These are phyloP conservation scores for Talaromyces sp. DNA, from an alignment of 2,329 filamentous ascomycete species.

Conservation along the genomic window DNA sequence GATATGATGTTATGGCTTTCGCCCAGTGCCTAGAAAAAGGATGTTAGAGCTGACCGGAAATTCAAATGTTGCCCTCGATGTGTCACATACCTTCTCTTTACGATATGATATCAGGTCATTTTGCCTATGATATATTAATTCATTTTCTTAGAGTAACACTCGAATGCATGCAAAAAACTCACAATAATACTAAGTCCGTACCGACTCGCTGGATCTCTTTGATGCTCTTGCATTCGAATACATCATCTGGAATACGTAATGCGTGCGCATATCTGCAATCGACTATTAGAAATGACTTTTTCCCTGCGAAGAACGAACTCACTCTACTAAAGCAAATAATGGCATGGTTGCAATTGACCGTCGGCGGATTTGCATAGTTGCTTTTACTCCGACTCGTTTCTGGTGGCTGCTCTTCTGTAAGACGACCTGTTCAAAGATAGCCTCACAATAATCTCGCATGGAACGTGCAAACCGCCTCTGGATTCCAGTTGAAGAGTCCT, in stretches of 20 bases:
- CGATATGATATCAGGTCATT: conserved; percentile 2
- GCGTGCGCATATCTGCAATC: not conserved
- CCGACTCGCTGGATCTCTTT: not conserved
- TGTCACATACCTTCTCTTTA: not conserved
- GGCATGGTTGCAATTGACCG: not conserved
- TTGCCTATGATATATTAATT: not conserved
- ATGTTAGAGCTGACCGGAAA: not conserved
- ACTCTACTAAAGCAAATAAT: not conserved
- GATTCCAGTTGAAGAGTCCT: not conserved
- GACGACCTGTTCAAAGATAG: not conserved
- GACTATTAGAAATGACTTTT: not conserved
- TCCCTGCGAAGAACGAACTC: not conserved
- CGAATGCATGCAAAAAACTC: not conserved
- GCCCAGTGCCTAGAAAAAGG: not conserved
- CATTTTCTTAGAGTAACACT: not conserved
- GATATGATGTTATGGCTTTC: conserved; percentile 1
- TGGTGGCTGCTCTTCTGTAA: not conserved
- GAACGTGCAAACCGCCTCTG: not conserved
- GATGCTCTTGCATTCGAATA: conserved; percentile 1
- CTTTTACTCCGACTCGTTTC: not conserved
- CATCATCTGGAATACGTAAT: not conserved
- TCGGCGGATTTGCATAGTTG: not conserved
- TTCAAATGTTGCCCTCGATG: not conserved
- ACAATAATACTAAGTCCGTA: not conserved
- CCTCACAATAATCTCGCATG: not conserved